Evolutionary conservation across 2,329 filamentous ascomycete species (phyloP).

Genomic region (Chaetothyriales sp.): DNA sequence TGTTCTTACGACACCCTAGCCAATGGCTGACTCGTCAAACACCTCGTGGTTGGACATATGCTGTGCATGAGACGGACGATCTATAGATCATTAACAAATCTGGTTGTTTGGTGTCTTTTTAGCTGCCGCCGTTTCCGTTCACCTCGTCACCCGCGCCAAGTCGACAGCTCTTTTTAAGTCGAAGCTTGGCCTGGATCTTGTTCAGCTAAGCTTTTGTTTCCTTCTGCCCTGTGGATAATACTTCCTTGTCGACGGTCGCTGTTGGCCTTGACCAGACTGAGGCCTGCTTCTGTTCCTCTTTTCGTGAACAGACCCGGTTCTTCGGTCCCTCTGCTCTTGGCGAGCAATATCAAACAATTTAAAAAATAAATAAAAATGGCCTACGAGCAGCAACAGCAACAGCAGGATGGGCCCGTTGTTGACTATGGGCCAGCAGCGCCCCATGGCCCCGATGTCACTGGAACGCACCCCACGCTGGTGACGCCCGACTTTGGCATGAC

Average conservation of each 20-base stretch:
- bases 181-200: neutral
- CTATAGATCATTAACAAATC: neutral
- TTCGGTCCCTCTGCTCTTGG: no score
- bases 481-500: conserved; percentile 35
- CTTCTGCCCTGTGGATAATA: neutral
- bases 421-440: conserved; percentile 22
- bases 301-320: neutral
- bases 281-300: no score
- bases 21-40: neutral
- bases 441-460: conserved; percentile 34
- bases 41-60: neutral
- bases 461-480: conserved; percentile 28
- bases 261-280: neutral
- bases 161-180: neutral
- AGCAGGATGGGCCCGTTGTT: conserved; percentile 2
- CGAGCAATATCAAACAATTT: no score
- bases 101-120: neutral
- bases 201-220: neutral
- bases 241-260: neutral
- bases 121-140: neutral
- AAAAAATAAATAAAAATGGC: no score
- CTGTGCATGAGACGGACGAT: neutral
- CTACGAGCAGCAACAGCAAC: neutral
- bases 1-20: neutral
- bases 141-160: neutral